Evolutionary conservation across 768 basidiomycete genomes (phyloP).

Genomic region (Xerocomus potaroensis): DNA sequence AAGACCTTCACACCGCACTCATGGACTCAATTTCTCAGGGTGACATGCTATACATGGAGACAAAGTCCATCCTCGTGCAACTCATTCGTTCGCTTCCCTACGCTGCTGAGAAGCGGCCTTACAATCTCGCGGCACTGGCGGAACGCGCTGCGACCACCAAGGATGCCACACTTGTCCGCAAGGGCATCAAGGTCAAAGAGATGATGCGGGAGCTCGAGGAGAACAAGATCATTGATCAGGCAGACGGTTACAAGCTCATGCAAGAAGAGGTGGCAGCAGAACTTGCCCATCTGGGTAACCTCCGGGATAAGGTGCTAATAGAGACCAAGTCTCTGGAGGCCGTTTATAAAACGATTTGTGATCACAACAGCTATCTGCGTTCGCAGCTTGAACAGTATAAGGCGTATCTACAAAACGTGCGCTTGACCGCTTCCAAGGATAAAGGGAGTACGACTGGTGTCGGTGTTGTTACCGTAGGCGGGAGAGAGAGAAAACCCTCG

Average conservation of each 20-base stretch:
- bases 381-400: slow-evolving; percentile 99
- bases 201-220: slow-evolving; percentile 97
- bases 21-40: slow-evolving; percentile 97
- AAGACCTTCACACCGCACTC: slow-evolving; percentile 93
- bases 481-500: slow-evolving; percentile 91
- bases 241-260: slow-evolving; percentile 90
- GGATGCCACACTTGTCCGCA: slow-evolving; percentile 91
- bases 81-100: slow-evolving; percentile 92
- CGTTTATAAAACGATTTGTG: slow-evolving; percentile 99
- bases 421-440: slow-evolving; percentile 81
- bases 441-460: slow-evolving; percentile 86
- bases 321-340: slow-evolving; percentile 93
- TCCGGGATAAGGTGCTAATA: slow-evolving; percentile 90
- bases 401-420: slow-evolving; percentile 97
- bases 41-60: slow-evolving; percentile 99
- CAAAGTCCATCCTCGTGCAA: slow-evolving; percentile 98
- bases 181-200: slow-evolving; percentile 99
- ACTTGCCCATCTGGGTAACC: slow-evolving; percentile 92
- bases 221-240: slow-evolving; percentile 73
- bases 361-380: slow-evolving; percentile 97
- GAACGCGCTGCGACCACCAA: slow-evolving; percentile 97
- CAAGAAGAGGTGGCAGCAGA: slow-evolving; percentile 96
- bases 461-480: slow-evolving; percentile 92
- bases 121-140: slow-evolving; percentile 83
- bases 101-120: slow-evolving; percentile 78